Evolutionary conservation across 2,329 filamentous ascomycete species (phyloP).

Genomic region (Cryphonectria carpinicola): DNA sequence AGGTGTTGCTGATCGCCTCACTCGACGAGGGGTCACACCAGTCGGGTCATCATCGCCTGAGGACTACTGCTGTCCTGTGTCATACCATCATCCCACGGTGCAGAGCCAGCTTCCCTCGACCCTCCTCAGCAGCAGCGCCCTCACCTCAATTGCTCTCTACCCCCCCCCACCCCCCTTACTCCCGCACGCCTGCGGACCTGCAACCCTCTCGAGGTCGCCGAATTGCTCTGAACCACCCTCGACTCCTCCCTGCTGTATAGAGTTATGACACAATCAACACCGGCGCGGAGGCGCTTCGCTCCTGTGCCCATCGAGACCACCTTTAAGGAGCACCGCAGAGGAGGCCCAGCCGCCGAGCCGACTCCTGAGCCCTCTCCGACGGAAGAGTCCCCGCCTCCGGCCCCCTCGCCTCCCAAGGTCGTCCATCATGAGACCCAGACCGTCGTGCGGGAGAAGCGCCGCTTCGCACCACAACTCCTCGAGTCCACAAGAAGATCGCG

Average conservation of each 20-base stretch:
- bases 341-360: conserved; percentile 48
- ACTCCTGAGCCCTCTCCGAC: conserved; percentile 62
- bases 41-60: neutral
- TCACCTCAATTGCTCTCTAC: conserved; percentile 1
- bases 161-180: too few relatives aligned
- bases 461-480: conserved; percentile 79
- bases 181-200: neutral
- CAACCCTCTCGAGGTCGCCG: neutral
- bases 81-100: neutral
- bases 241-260: neutral
- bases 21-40: neutral
- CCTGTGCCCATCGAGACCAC: conserved; percentile 76
- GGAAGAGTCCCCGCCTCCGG: conserved; percentile 43
- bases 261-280: conserved; percentile 44
- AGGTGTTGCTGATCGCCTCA: neutral
- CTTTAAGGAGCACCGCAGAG: conserved; percentile 60
- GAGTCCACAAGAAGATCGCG: conserved; percentile 77
- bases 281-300: conserved; percentile 62
- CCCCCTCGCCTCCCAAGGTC: conserved; percentile 32
- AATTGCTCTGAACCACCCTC: neutral
- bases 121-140: neutral
- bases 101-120: conserved; percentile 7
- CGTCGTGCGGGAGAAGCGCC: conserved; percentile 43
- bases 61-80: neutral
- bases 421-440: conserved; percentile 26